These are phyloP conservation scores for Dothideomycetes sp. DNA, from an alignment of 2,329 filamentous ascomycete genomes.

Conservation along the genomic window DNA sequence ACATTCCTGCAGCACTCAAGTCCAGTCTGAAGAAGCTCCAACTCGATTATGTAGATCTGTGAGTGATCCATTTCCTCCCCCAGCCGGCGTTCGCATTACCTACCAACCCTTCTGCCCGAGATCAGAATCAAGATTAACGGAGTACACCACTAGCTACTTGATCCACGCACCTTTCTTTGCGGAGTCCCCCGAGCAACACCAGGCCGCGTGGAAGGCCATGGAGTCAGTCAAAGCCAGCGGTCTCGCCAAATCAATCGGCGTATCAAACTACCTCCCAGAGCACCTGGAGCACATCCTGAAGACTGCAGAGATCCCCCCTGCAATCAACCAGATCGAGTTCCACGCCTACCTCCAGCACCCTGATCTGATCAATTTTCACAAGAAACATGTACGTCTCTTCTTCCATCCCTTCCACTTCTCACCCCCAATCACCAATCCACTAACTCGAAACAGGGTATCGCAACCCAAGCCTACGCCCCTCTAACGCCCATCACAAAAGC, in stretches of 20 bases:
- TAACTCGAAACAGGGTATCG: constrained; percentile 27
- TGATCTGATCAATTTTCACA: constrained; percentile 44
- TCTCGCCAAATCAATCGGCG: constrained; percentile 49
- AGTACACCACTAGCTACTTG: constrained; percentile 36
- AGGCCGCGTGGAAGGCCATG: constrained; percentile 49
- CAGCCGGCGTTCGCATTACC: background rate
- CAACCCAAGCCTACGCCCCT: constrained; percentile 36
- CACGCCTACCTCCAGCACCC: constrained; percentile 57
- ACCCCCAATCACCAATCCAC: background rate
- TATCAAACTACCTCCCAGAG: constrained; percentile 47
- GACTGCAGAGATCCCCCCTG: constrained; percentile 44
- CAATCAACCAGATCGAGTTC: constrained; percentile 58
- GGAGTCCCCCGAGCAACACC: constrained; percentile 30
- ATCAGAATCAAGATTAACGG: background rate
- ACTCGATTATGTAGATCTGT: constrained; percentile 53
- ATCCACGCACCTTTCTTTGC: constrained; percentile 51
- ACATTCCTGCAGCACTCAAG: constrained; percentile 46
- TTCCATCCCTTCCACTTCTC: background rate
- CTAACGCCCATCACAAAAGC: constrained; percentile 43
- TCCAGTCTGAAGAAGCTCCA: constrained; percentile 48
- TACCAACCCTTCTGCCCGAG: background rate
- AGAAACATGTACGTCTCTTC: constrained; percentile 18
- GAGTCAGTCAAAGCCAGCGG: constrained; percentile 46
- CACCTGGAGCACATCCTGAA: constrained; percentile 45
- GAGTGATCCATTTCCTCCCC: too few relatives aligned